Percentiles rank a stretch among this genome's conserved stretches.
Conservation (phyloP, 495 filamentous ascomycete species). For the Xanthoparmelia taractica region DNA sequence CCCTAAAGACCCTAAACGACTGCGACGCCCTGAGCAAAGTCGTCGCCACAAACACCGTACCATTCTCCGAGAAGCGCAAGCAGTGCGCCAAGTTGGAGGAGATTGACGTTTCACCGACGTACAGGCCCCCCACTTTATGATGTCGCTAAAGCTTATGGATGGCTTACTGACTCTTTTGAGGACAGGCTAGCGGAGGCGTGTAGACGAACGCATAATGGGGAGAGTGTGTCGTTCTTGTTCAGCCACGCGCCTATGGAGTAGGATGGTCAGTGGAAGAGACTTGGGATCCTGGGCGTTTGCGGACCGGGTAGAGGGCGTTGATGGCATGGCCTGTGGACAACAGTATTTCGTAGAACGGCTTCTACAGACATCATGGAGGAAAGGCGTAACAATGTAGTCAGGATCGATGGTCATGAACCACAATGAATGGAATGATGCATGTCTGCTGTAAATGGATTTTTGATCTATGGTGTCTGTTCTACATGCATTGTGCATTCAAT, state of each 20-base stretch:
- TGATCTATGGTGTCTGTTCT: constrained; percentile 20
- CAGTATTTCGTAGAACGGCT: neutral
- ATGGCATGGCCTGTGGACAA: neutral
- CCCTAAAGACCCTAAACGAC: constrained; percentile 81
- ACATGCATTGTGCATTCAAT: constrained; percentile 16
- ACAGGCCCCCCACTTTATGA: constrained; percentile 21
- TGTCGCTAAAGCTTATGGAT: neutral
- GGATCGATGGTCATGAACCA: neutral
- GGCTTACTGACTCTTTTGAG: neutral
- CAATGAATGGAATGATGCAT: neutral
- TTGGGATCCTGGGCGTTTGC: neutral
- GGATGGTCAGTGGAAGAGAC: constrained; percentile 17
- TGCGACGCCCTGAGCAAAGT: constrained; percentile 64
- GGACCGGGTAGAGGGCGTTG: neutral
- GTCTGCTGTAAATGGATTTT: constrained; percentile 1
- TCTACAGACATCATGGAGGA: neutral
- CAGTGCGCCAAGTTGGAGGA: constrained; percentile 71
- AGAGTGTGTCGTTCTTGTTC: constrained; percentile 89
- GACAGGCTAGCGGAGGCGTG: constrained; percentile 39
- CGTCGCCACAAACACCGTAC: constrained; percentile 97
- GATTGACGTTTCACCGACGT: constrained; percentile 87
- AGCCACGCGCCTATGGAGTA: constrained; percentile 61
- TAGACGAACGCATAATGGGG: constrained; percentile 90
- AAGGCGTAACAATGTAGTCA: neutral
- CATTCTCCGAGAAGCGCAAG: constrained; percentile 74